Conservation (phyloP, 2,329 filamentous ascomycete genomes). For the Aspergillus sp. region DNA sequence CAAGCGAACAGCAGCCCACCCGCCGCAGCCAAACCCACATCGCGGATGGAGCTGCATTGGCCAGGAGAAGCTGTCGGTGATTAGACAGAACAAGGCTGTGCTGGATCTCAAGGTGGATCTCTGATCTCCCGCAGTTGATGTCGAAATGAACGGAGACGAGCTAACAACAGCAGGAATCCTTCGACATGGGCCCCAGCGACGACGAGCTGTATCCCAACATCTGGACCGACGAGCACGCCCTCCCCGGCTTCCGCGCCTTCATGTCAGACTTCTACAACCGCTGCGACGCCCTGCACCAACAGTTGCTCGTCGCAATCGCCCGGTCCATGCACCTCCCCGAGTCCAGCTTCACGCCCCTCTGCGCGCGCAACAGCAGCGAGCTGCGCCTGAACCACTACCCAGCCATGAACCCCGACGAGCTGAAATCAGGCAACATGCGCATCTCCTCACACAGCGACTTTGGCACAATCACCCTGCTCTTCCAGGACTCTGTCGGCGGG, state of each 20-base stretch:
- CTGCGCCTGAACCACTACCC: slow-evolving; percentile 61
- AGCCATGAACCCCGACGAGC: slow-evolving; percentile 31
- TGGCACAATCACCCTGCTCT: slow-evolving; percentile 51
- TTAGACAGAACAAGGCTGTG: slow-evolving; percentile 13
- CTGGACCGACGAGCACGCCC: slow-evolving; percentile 47
- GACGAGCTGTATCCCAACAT: slow-evolving; percentile 44
- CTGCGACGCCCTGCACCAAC: slow-evolving; percentile 41
- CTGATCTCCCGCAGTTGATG: neutral
- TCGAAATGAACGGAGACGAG: too few relatives aligned
- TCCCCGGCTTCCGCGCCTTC: slow-evolving; percentile 46
- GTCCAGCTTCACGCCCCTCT: slow-evolving; percentile 40
- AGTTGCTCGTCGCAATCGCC: slow-evolving; percentile 46
- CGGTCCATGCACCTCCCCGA: slow-evolving; percentile 34
- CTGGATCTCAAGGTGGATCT: neutral
- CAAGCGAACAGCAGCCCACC: slow-evolving; percentile 31
- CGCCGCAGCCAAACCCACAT: slow-evolving; percentile 28
- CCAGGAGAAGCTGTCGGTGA: slow-evolving; percentile 28
- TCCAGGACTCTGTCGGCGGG: slow-evolving; percentile 44
- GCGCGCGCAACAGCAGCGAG: slow-evolving; percentile 56
- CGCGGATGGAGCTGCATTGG: slow-evolving; percentile 33
- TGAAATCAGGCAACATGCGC: slow-evolving; percentile 30
- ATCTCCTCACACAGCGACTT: slow-evolving; percentile 56
- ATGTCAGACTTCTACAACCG: slow-evolving; percentile 41
- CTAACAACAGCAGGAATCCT: slow-evolving; percentile 36
- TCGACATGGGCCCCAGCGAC: slow-evolving; percentile 48